phyloP scores from a whole-genome alignment of 176 grass and related monocot species.

The Eragrostis nindensis region DNA sequence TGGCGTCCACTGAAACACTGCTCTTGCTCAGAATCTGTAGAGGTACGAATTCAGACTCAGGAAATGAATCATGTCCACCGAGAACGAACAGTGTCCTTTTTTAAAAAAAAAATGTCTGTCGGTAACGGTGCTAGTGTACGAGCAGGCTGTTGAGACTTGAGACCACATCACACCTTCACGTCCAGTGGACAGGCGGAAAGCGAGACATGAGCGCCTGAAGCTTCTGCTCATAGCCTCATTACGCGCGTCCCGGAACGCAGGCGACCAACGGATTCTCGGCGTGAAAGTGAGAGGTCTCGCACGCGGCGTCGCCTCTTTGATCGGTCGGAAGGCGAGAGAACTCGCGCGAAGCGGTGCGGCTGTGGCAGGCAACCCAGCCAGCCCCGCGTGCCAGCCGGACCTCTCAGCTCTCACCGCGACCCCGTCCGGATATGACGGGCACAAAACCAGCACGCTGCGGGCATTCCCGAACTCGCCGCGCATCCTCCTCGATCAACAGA shows the following conservation, averaged over 20 bases:
- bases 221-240: not conserved
- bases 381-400: not conserved
- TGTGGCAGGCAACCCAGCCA: constrained; percentile 16
- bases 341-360: constrained; percentile 19
- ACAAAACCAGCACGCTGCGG: not conserved
- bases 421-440: not conserved
- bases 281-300: not conserved
- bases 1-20: not conserved
- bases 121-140: not conserved
- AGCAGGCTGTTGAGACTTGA: not conserved
- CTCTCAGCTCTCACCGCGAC: too few relatives aligned
- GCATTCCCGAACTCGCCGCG: too few relatives aligned
- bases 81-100: not conserved
- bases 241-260: not conserved
- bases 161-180: not conserved
- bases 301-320: not conserved
- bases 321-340: not conserved
- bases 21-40: not conserved
- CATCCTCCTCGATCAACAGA: not conserved
- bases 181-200: not conserved
- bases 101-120: not conserved
- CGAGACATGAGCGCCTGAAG: not conserved
- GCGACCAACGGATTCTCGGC: not conserved
- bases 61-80: not conserved
- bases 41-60: not conserved